Evolutionary conservation across 495 filamentous ascomycete genomes (phyloP), one percentile per base, ranked within the genome.

Genomic region (Penicillium silybi): DNA sequence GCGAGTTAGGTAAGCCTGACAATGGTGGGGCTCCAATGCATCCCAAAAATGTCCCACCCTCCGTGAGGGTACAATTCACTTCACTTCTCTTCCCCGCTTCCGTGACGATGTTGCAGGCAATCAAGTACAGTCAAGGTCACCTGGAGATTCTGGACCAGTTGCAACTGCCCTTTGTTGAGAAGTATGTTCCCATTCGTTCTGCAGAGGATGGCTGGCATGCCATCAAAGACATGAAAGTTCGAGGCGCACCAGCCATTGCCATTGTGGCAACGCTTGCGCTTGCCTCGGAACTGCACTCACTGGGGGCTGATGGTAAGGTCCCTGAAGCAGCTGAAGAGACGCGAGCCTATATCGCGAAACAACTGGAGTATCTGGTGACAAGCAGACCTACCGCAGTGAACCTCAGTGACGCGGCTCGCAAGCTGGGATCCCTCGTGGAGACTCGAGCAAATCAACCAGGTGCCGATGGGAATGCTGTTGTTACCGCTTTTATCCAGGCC

Each of bases 361-460:
- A 85, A 53, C 75, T 98, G 23, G 81, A 89, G 53, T 95, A 92
- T 65, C 81, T 98, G 37, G 80, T 90, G 44, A 85, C 82, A 37
- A 96, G 90, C 47, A 80, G 93, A 43, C 93, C 93, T 1, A 98
- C 93, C 0, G 93, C 93, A 1, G 93, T 98, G 37, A 96, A 98
- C 67, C 80, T 98, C 32, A 85, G 85, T 35, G 93, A 97, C 71
- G 95, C 95, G 23, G 90, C 88, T 56, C 66, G 77, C 35, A 89
- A 92, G 57, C 80, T 97, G 56, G 87, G 88, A 58, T 67, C 58
- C 17, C 69, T 82, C 18, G 75, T 86, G 20, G 52, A 62, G 43
- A 66, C 50, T 26, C 72, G 63, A 49, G 66, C 57, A 38, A 65
- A 52, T 40, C 60, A 41, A 38, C 62, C 64, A 1, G 66, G 58